Percentiles rank a stretch among this genome's conserved stretches.
phyloP scores from a whole-genome alignment of 805 yeast species.

The Zygoascus tannicola region DNA sequence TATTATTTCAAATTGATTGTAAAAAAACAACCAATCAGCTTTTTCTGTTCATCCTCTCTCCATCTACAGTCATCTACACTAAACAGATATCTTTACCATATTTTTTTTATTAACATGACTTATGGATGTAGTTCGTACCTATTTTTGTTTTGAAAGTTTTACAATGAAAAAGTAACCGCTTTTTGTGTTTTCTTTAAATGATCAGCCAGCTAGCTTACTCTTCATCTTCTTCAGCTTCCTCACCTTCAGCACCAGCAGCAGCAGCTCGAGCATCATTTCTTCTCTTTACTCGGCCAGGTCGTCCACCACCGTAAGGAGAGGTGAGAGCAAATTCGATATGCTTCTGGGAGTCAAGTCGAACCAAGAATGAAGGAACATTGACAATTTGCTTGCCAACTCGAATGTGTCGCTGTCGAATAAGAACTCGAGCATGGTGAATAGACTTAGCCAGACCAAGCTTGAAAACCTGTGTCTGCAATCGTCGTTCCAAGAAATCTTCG shows the following conservation, averaged over 20 bases:
- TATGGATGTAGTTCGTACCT: neutral
- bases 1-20: no score
- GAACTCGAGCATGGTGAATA: constrained; percentile 99
- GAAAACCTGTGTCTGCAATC: constrained; percentile 99
- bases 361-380: constrained; percentile 98
- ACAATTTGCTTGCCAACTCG: constrained; percentile 99
- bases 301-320: constrained; percentile 99
- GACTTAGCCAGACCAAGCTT: constrained; percentile 99
- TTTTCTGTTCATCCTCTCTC: no score
- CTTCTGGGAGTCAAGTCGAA: constrained; percentile 99
- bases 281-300: constrained; percentile 99
- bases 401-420: constrained; percentile 97
- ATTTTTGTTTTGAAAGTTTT: no score
- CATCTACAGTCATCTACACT: no score
- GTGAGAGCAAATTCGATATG: constrained; percentile 99
- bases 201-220: no score
- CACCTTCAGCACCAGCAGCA: constrained; percentile 67
- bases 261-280: constrained; percentile 60
- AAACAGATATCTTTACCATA: no score
- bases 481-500: constrained; percentile 99
- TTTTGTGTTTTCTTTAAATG: neutral
- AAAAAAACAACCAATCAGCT: no score
- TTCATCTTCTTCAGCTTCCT: constrained; percentile 48
- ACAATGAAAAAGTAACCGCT: neutral
- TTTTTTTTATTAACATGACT: neutral